A percentile compares a stretch with the other conserved stretches of the same genome.
Conservation (phyloP, 352 stramenopile genomes). For the Phytophthora meadii region DNA sequence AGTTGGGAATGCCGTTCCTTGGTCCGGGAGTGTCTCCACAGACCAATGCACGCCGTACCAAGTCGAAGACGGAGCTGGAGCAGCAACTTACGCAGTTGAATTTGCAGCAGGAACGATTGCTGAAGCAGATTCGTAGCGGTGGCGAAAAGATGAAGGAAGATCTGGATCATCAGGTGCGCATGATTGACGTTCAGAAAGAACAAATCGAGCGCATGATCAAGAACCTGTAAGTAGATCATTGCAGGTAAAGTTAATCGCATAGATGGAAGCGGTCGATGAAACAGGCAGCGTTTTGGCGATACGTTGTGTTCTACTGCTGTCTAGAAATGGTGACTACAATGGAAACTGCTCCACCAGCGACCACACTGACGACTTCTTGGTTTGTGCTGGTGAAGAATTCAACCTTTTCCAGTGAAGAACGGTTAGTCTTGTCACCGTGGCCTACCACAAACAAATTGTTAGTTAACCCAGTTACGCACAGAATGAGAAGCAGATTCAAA, state of each 20-base stretch:
- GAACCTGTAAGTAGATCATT: slow-evolving; percentile 34
- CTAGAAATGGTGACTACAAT: slow-evolving; percentile 44
- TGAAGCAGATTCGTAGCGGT: slow-evolving; percentile 27
- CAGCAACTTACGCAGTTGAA: slow-evolving; percentile 49
- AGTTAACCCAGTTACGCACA: neutral
- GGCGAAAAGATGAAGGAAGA: slow-evolving; percentile 38
- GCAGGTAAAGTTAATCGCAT: slow-evolving; percentile 3
- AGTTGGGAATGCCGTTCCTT: slow-evolving; percentile 50
- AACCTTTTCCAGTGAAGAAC: slow-evolving; percentile 44
- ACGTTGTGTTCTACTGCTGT: slow-evolving; percentile 3
- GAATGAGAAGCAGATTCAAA: too few relatives aligned
- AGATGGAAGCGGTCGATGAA: slow-evolving; percentile 9
- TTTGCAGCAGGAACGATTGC: slow-evolving; percentile 39
- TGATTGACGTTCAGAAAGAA: slow-evolving; percentile 65
- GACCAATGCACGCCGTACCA: slow-evolving; percentile 14
- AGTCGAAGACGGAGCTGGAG: slow-evolving; percentile 52
- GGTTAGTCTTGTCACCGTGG: slow-evolving; percentile 62
- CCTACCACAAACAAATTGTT: slow-evolving; percentile 38
- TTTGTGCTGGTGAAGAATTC: slow-evolving; percentile 48
- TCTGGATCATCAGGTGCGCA: slow-evolving; percentile 54
- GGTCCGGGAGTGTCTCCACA: slow-evolving; percentile 23
- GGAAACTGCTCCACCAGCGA: slow-evolving; percentile 71
- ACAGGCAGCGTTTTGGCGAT: slow-evolving; percentile 17
- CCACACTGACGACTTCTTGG: slow-evolving; percentile 42
- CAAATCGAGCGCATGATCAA: slow-evolving; percentile 61